These are phyloP conservation scores for Sporormia fimetaria DNA, from an alignment of 495 filamentous ascomycete species.

Conservation along the genomic window DNA sequence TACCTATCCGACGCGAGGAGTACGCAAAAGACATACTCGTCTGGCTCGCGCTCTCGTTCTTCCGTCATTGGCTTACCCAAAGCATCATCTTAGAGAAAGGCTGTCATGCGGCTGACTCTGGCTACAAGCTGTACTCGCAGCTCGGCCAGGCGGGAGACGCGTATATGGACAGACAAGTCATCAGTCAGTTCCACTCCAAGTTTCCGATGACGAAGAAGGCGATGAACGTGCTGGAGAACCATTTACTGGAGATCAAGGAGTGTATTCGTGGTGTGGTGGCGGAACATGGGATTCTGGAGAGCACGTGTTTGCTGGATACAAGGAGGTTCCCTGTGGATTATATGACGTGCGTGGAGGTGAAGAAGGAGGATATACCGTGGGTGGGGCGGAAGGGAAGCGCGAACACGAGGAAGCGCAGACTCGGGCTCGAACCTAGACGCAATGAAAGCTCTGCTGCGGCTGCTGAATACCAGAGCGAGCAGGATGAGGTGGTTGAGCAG, in stretches of 20 bases:
- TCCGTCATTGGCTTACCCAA: conserved; percentile 27
- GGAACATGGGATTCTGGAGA: conserved; percentile 6
- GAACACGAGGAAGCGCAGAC: not conserved
- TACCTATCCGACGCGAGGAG: conserved; percentile 17
- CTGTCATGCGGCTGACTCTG: conserved; percentile 20
- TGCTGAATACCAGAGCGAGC: too few species aligned
- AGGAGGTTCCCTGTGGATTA: conserved; percentile 24
- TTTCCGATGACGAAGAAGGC: conserved; percentile 31
- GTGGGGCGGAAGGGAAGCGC: not conserved
- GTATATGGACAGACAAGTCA: conserved; percentile 24
- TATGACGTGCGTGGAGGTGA: conserved; percentile 32
- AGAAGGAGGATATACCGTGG: conserved; percentile 31
- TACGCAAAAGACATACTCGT: conserved; percentile 29
- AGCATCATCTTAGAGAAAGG: conserved; percentile 20
- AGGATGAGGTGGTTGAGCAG: too few species aligned
- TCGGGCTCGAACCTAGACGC: conserved; percentile 3
- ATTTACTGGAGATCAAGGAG: conserved; percentile 26
- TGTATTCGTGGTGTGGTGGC: conserved; percentile 14
- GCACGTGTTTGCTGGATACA: conserved; percentile 12
- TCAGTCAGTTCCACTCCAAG: conserved; percentile 23
- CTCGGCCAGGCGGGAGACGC: conserved; percentile 22
- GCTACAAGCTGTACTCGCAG: conserved; percentile 21
- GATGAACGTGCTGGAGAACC: conserved; percentile 24
- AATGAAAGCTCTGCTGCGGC: too few species aligned
- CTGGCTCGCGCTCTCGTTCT: conserved; percentile 29